Conservation (phyloP, 495 filamentous ascomycete species). For the Trichoderma erinaceum region DNA sequence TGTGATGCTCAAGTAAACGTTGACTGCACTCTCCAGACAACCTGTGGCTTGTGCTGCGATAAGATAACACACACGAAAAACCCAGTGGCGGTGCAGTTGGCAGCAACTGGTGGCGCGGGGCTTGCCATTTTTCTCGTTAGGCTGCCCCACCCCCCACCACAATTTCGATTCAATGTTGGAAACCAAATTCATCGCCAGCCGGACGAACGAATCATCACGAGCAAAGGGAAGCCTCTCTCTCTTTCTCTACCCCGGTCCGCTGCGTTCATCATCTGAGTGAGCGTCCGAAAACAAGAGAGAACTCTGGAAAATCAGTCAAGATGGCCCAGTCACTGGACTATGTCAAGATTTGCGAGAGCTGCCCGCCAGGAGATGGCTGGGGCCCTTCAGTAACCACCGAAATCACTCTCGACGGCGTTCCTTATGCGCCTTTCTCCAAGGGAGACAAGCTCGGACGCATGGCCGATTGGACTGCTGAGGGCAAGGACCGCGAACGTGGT, state of each 20-base stretch:
- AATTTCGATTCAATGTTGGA: constrained; percentile 15
- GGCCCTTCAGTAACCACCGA: constrained; percentile 75
- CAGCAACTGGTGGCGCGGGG: constrained; percentile 14
- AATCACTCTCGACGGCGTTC: constrained; percentile 85
- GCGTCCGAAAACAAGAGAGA: not conserved
- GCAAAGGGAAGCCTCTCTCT: not conserved
- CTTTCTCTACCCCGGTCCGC: not conserved
- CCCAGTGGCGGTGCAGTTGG: not conserved
- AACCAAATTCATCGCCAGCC: constrained; percentile 15
- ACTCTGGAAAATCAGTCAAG: not conserved
- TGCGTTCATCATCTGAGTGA: not conserved
- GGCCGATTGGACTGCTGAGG: constrained; percentile 97
- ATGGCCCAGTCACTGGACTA: constrained; percentile 27
- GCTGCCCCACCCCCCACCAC: constrained; percentile 18
- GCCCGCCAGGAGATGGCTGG: constrained; percentile 65
- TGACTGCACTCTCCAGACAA: not conserved
- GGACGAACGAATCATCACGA: constrained; percentile 10
- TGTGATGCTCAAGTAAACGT: too few species aligned
- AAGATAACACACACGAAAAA: not conserved
- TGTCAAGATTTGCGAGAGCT: constrained; percentile 46
- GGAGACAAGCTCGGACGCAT: constrained; percentile 97
- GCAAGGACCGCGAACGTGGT: constrained; percentile 76
- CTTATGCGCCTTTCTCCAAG: constrained; percentile 96
- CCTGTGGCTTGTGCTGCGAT: not conserved
- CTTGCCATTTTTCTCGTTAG: constrained; percentile 9